Percentiles rank a stretch among this genome's conserved stretches.
Evolutionary conservation across 371 early-diverging fungal species (phyloP).

Genomic region (Sporodiniella umbellata): DNA sequence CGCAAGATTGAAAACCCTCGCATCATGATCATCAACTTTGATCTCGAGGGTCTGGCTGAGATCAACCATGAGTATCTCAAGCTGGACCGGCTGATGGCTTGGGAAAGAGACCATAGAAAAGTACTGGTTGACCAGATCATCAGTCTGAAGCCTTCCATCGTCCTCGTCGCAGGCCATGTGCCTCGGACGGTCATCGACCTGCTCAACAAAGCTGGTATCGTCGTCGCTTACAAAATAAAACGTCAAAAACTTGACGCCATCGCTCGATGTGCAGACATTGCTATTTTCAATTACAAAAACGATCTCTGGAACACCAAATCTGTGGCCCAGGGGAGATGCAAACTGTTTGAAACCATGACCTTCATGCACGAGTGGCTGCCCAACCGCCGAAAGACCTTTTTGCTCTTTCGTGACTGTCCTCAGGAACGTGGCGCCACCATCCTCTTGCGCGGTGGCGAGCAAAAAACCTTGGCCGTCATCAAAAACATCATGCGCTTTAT

Average conservation of each 20-base stretch:
- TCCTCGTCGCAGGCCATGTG: slow-evolving; percentile 76
- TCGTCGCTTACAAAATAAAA: slow-evolving; percentile 83
- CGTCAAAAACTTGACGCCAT: slow-evolving; percentile 74
- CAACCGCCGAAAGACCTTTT: slow-evolving; percentile 75
- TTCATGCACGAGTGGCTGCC: slow-evolving; percentile 75
- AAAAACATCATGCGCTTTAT: slow-evolving; percentile 78
- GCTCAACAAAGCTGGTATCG: slow-evolving; percentile 71
- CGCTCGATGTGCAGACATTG: slow-evolving; percentile 81
- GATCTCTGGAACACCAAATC: slow-evolving; percentile 58
- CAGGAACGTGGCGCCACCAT: slow-evolving; percentile 80
- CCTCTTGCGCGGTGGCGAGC: slow-evolving; percentile 79
- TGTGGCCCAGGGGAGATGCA: slow-evolving; percentile 76
- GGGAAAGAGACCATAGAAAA: slow-evolving; percentile 78
- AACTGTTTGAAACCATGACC: slow-evolving; percentile 69
- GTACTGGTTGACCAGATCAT: slow-evolving; percentile 75
- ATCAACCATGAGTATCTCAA: slow-evolving; percentile 16
- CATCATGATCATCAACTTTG: slow-evolving; percentile 82
- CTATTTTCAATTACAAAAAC: slow-evolving; percentile 77
- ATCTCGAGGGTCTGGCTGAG: slow-evolving; percentile 71
- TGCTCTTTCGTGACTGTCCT: slow-evolving; percentile 83
- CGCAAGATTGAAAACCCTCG: slow-evolving; percentile 62
- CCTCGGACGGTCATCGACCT: slow-evolving; percentile 80
- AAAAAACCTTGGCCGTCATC: slow-evolving; percentile 58
- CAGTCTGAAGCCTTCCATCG: slow-evolving; percentile 71
- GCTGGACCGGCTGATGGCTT: slow-evolving; percentile 72